Evolutionary conservation across 495 filamentous ascomycete genomes (phyloP).

Genomic region (Talaromyces stipitatus): DNA sequence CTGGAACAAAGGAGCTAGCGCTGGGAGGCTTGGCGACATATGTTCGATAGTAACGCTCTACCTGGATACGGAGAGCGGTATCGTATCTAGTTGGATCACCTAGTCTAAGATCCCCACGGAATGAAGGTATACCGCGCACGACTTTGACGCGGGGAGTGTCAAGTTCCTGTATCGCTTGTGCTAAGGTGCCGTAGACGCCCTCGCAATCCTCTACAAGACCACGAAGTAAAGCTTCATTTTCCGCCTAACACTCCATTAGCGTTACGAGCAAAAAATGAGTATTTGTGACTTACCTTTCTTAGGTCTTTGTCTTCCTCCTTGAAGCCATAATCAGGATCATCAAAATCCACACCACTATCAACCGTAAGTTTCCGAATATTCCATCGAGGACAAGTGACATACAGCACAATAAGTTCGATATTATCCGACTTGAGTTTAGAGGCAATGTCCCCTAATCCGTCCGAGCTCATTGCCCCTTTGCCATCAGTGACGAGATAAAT

Average conservation of each 20-base stretch:
- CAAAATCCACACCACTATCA: constrained; percentile 81
- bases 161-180: constrained; percentile 70
- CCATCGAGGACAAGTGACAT: constrained; percentile 22
- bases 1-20: constrained; percentile 65
- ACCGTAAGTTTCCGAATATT: constrained; percentile 18
- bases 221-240: constrained; percentile 63
- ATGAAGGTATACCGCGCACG: constrained; percentile 63
- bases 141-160: constrained; percentile 71
- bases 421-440: constrained; percentile 61
- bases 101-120: constrained; percentile 71
- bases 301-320: constrained; percentile 85
- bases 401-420: constrained; percentile 78
- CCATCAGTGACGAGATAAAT: constrained; percentile 85
- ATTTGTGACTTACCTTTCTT: constrained; percentile 47
- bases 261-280: neutral
- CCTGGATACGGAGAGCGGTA: constrained; percentile 72
- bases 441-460: constrained; percentile 57
- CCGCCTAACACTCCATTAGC: constrained; percentile 27
- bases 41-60: constrained; percentile 84
- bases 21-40: constrained; percentile 63
- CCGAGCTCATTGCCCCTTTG: constrained; percentile 56
- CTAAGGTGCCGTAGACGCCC: constrained; percentile 72
- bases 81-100: constrained; percentile 69
- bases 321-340: constrained; percentile 82
- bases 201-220: constrained; percentile 54